These are phyloP conservation scores for Rehmannia glutinosa DNA, from an alignment of 257 asterid genomes.

Conservation along the genomic window DNA sequence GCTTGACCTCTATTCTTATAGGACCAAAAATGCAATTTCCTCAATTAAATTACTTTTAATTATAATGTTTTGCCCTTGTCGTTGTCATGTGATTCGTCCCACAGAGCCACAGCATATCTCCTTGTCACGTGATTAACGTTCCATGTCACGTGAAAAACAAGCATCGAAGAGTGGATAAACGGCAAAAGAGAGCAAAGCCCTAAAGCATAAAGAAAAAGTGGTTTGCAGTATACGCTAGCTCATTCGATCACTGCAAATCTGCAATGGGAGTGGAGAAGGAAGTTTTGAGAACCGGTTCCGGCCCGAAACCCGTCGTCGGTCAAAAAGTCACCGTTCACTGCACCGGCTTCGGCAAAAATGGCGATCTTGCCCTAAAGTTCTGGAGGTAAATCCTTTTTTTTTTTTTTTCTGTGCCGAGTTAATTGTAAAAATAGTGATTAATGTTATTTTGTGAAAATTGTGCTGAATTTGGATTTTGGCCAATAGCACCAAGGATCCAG, in stretches of 20 bases:
- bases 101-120: too few relatives aligned
- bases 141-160: too few relatives aligned
- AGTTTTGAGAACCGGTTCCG: conserved; percentile 56
- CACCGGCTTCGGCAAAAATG: conserved; percentile 91
- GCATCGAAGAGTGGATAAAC: too few relatives aligned
- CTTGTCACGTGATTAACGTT: too few relatives aligned
- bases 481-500: conserved; percentile 91
- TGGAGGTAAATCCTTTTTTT: conserved; percentile 61
- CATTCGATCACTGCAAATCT: conserved; percentile 21
- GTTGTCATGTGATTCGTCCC: too few relatives aligned
- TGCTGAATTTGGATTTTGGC: conserved; percentile 13
- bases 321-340: conserved; percentile 96
- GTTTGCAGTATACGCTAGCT: not conserved
- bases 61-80: too few relatives aligned
- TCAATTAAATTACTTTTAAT: too few relatives aligned
- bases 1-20: too few relatives aligned
- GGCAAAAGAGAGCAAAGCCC: too few relatives aligned
- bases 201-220: not conserved
- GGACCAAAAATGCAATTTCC: too few relatives aligned
- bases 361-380: conserved; percentile 63
- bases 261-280: conserved; percentile 88
- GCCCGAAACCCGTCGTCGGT: conserved; percentile 77
- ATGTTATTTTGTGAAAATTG: not conserved
- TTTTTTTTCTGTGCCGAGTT: not conserved
- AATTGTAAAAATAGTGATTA: not conserved